These are phyloP conservation scores for Moesziomyces parantarcticus DNA, from an alignment of 1,284 basidiomycete genomes.

Conservation along the genomic window DNA sequence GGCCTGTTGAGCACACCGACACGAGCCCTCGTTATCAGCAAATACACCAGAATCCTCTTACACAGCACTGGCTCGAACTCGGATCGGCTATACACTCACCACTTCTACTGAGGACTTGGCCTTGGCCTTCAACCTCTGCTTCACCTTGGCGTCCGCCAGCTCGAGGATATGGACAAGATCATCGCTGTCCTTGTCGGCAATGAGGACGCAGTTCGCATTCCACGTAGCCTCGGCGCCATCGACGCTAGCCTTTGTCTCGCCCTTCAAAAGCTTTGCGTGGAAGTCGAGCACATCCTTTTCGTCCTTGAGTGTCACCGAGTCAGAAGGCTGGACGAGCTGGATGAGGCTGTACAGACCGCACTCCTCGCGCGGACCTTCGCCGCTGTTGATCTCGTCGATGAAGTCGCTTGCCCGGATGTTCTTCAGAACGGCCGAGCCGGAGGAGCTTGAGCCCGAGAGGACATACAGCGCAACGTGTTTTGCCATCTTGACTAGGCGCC, in stretches of 20 bases:
- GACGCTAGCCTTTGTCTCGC: conserved; percentile 14
- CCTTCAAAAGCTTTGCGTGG: conserved; percentile 31
- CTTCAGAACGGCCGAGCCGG: conserved; percentile 27
- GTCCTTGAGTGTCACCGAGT: conserved; percentile 1
- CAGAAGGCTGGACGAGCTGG: conserved; percentile 24
- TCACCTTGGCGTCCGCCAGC: conserved; percentile 18
- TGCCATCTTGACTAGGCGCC: conserved; percentile 9
- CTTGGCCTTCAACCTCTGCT: conserved; percentile 29
- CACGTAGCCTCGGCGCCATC: conserved; percentile 21
- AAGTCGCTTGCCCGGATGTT: conserved; percentile 53
- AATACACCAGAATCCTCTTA: no score
- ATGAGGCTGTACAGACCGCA: conserved; percentile 52
- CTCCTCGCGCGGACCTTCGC: conserved; percentile 49
- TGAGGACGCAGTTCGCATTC: conserved; percentile 31
- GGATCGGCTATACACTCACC: conserved; percentile 9
- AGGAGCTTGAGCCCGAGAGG: conserved; percentile 18
- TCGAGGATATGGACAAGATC: conserved; percentile 28
- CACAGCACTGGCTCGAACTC: neutral
- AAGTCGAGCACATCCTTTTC: conserved; percentile 30
- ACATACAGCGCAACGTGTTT: conserved; percentile 52
- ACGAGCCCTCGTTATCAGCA: no score
- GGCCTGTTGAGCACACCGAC: conserved; percentile 13
- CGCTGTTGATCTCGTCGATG: conserved; percentile 56
- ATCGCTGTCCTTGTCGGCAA: conserved; percentile 26
- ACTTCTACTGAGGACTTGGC: conserved; percentile 41